Evolutionary conservation across 305 asterid species (phyloP).

Genomic region (Salvia sclarea): DNA sequence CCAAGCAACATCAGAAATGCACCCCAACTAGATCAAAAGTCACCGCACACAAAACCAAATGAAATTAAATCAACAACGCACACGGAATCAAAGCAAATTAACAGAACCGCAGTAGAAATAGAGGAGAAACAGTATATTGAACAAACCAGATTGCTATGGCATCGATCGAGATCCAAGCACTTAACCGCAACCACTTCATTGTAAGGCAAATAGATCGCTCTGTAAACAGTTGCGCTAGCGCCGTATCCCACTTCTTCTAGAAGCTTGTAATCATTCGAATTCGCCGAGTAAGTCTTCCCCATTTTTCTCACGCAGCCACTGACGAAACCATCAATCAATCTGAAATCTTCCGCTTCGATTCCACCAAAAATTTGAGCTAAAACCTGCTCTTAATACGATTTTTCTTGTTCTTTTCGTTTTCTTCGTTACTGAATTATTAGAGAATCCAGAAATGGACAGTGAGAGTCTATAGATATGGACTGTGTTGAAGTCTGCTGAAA

Average conservation of each 20-base stretch:
- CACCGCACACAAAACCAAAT: constrained; percentile 29
- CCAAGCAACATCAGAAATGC: constrained; percentile 28
- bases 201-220: constrained; percentile 86
- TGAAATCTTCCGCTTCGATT: constrained; percentile 30
- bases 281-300: constrained; percentile 65
- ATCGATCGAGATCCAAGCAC: constrained; percentile 99
- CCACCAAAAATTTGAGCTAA: constrained; percentile 7
- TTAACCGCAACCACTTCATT: constrained; percentile 92
- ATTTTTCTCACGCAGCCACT: constrained; percentile 39
- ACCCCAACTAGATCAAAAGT: constrained; percentile 37
- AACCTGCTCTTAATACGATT: not conserved
- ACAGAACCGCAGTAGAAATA: constrained; percentile 12
- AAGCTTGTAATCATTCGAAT: constrained; percentile 74
- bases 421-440: constrained; percentile 20
- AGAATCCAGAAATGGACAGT: constrained; percentile 28
- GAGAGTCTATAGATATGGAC: constrained; percentile 42
- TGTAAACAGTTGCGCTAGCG: constrained; percentile 91
- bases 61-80: constrained; percentile 10
- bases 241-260: constrained; percentile 93
- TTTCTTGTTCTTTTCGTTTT: not conserved
- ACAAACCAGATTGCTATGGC: constrained; percentile 95
- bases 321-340: constrained; percentile 43
- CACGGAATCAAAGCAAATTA: constrained; percentile 20
- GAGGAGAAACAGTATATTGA: not conserved
- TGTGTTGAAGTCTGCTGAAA: constrained; percentile 41